These are phyloP conservation scores for Arachnopeziza araneosa DNA, from an alignment of 2,329 filamentous ascomycete species.

Conservation along the genomic window DNA sequence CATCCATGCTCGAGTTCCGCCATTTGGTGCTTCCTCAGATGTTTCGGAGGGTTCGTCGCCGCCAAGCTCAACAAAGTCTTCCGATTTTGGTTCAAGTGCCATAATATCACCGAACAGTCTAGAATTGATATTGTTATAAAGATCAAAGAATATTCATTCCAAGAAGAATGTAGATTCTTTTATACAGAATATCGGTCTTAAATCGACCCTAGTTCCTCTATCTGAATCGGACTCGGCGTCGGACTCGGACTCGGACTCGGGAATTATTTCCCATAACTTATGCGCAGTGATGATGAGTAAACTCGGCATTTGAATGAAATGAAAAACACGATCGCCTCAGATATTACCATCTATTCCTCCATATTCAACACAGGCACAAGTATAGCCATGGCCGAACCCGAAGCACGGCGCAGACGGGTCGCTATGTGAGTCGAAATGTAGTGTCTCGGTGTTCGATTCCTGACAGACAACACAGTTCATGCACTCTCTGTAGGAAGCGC, in stretches of 20 bases:
- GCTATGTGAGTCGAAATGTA: constrained; percentile 36
- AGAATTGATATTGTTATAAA: not conserved
- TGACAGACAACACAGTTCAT: constrained; percentile 40
- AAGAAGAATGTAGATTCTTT: not conserved
- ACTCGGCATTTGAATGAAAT: no score
- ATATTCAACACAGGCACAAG: no score
- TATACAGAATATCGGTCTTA: not conserved
- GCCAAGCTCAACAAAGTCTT: not conserved
- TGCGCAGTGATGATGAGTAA: no score
- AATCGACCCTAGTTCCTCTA: no score
- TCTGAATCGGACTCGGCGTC: not conserved
- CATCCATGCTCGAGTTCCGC: not conserved
- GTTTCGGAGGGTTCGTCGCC: not conserved
- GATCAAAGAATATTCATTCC: not conserved
- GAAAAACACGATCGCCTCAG: no score
- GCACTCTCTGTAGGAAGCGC: constrained; percentile 51
- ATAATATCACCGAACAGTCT: not conserved
- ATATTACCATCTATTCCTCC: no score
- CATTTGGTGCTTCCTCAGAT: not conserved
- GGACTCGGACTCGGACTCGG: not conserved
- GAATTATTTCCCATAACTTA: no score
- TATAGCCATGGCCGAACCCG: constrained; percentile 25
- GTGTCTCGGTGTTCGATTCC: constrained; percentile 3
- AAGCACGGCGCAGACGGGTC: constrained; percentile 37
- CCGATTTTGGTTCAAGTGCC: not conserved